Percentiles rank a stretch among this genome's conserved stretches.
Conservation (phyloP, 495 filamentous ascomycete species). For the Ramalina intermedia region DNA sequence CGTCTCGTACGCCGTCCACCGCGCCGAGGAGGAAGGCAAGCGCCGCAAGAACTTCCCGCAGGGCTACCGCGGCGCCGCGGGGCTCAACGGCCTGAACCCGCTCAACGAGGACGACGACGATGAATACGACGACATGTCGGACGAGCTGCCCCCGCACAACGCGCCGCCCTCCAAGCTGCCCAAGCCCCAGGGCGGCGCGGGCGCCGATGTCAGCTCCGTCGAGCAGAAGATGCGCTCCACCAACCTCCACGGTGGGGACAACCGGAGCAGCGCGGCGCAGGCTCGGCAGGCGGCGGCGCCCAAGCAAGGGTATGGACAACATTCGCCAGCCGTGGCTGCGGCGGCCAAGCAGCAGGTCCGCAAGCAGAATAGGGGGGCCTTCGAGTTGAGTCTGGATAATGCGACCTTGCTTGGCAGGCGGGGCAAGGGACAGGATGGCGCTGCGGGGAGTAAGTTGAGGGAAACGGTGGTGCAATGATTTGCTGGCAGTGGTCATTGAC, state of each 20-base stretch:
- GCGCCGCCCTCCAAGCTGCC: slow-evolving; percentile 49
- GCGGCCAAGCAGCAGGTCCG: slow-evolving; percentile 69
- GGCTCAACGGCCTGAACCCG: slow-evolving; percentile 42
- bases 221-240: slow-evolving; percentile 77
- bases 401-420: slow-evolving; percentile 76
- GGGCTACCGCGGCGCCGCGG: slow-evolving; percentile 45
- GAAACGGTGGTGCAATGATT: slow-evolving; percentile 17
- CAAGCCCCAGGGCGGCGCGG: slow-evolving; percentile 37
- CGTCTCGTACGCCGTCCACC: slow-evolving; percentile 88
- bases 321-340: slow-evolving; percentile 52
- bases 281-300: slow-evolving; percentile 36
- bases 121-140: slow-evolving; percentile 39
- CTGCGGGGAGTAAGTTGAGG: slow-evolving; percentile 18
- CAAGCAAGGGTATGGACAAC: slow-evolving; percentile 65
- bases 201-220: slow-evolving; percentile 56
- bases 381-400: slow-evolving; percentile 82
- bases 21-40: slow-evolving; percentile 92
- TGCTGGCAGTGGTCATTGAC: not conserved
- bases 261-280: slow-evolving; percentile 39
- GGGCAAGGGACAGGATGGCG: slow-evolving; percentile 26
- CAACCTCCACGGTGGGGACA: slow-evolving; percentile 37
- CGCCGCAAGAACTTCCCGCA: slow-evolving; percentile 65
- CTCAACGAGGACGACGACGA: slow-evolving; percentile 53
- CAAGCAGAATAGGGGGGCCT: slow-evolving; percentile 48
- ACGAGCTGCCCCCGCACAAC: slow-evolving; percentile 18